Evolutionary conservation across 164 flowering plant genomes (phyloP).

Genomic region (Sextonia rubra): DNA sequence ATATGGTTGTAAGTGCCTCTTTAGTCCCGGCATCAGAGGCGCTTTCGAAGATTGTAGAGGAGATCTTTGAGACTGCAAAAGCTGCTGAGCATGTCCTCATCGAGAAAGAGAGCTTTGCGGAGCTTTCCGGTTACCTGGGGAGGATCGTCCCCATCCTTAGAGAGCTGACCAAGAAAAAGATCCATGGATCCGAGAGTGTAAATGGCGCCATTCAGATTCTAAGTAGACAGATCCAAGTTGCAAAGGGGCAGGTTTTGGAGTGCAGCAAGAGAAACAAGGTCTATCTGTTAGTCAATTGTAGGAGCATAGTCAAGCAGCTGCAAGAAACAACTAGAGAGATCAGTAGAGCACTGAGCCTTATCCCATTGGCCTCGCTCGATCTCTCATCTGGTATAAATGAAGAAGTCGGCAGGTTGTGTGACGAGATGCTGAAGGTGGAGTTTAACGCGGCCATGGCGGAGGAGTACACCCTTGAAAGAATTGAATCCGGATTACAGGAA

Average conservation of each 20-base stretch:
- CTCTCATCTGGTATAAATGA: slow-evolving; percentile 38
- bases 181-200: slow-evolving; percentile 30
- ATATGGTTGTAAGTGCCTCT: slow-evolving; percentile 19
- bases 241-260: slow-evolving; percentile 40
- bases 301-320: slow-evolving; percentile 35
- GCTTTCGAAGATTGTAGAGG: slow-evolving; percentile 33
- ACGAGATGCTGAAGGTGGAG: slow-evolving; percentile 45
- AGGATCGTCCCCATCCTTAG: slow-evolving; percentile 42
- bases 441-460: slow-evolving; percentile 50
- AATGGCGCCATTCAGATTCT: slow-evolving; percentile 38
- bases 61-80: slow-evolving; percentile 19
- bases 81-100: slow-evolving; percentile 45
- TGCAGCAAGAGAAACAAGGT: slow-evolving; percentile 54
- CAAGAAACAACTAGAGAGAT: slow-evolving; percentile 44
- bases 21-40: slow-evolving; percentile 35
- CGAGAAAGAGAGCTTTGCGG: slow-evolving; percentile 47
- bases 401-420: slow-evolving; percentile 37
- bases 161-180: slow-evolving; percentile 36
- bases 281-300: slow-evolving; percentile 54
- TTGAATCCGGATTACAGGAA: slow-evolving; percentile 62
- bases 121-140: slow-evolving; percentile 41
- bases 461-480: slow-evolving; percentile 55
- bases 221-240: slow-evolving; percentile 34
- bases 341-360: slow-evolving; percentile 47
- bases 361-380: slow-evolving; percentile 49